phyloP scores from a whole-genome alignment of 108 stramenopile genomes.

The Skeletonema costatum region DNA sequence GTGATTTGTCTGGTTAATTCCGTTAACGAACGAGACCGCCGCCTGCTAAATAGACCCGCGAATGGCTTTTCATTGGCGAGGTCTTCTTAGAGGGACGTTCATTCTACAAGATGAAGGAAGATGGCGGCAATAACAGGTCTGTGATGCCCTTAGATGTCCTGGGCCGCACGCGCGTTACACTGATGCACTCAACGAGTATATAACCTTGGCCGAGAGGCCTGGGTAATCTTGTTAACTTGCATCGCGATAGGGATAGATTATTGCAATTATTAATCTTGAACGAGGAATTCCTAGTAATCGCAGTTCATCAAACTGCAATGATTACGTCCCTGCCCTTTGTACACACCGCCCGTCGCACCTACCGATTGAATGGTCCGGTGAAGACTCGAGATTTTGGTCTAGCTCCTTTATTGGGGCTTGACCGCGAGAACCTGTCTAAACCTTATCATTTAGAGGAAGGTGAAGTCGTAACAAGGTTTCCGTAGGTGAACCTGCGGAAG shows the following conservation, averaged over 20 bases:
- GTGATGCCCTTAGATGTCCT: slow-evolving; percentile 99
- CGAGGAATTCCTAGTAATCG: slow-evolving; percentile 99
- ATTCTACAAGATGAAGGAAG: slow-evolving; percentile 92
- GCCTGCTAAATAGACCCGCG: slow-evolving; percentile 92
- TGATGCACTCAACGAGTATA: slow-evolving; percentile 94
- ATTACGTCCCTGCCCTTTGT: too few species aligned
- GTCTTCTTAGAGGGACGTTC: slow-evolving; percentile 97
- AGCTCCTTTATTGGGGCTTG: too few species aligned
- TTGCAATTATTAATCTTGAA: slow-evolving; percentile 99
- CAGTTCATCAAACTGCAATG: too few species aligned
- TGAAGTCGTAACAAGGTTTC: slow-evolving; percentile 99
- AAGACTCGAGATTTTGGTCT: too few species aligned
- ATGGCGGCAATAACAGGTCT: slow-evolving; percentile 97
- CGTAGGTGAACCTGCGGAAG: slow-evolving; percentile 99
- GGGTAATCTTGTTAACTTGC: slow-evolving; percentile 97
- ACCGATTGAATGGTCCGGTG: too few species aligned
- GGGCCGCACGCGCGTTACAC: slow-evolving; percentile 98
- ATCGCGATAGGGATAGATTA: slow-evolving; percentile 99
- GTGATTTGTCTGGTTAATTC: too few species aligned
- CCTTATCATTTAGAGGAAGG: too few species aligned
- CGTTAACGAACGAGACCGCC: too few species aligned
- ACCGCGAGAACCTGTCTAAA: too few species aligned
- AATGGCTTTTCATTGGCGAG: slow-evolving; percentile 76
- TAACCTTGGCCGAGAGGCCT: slow-evolving; percentile 94
- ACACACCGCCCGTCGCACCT: too few species aligned